Percentiles rank a stretch among this genome's conserved stretches.
Conservation (phyloP, 2,329 filamentous ascomycete genomes). For the Drechslerella stenobrocha region DNA sequence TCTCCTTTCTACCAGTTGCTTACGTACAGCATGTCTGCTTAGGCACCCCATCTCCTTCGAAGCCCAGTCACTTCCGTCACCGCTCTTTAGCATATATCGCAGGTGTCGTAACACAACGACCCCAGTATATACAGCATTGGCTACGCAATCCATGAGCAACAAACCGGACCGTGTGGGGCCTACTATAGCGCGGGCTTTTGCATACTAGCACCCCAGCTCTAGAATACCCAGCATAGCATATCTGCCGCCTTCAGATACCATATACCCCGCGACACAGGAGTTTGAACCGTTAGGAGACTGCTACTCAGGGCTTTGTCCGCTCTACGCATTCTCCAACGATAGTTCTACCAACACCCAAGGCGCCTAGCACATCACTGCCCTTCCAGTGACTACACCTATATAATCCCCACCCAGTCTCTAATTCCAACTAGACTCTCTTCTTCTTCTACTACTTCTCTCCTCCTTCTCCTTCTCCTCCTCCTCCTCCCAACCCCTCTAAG, state of each 20-base stretch:
- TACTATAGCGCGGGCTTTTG: constrained; percentile 6
- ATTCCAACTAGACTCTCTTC: constrained; percentile 1
- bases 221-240: neutral
- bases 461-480: neutral
- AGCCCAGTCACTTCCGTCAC: constrained; percentile 10
- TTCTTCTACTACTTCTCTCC: constrained; percentile 11
- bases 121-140: constrained; percentile 14
- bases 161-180: constrained; percentile 11
- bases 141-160: constrained; percentile 33
- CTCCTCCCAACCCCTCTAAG: too few relatives aligned
- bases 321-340: constrained; percentile 1
- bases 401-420: constrained; percentile 7
- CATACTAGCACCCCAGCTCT: neutral
- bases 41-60: constrained; percentile 34
- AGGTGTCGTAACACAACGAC: constrained; percentile 14
- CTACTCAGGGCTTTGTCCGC: constrained; percentile 5
- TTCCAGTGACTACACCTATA: constrained; percentile 6
- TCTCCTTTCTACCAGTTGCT: too few relatives aligned
- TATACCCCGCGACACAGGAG: constrained; percentile 23
- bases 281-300: too few relatives aligned
- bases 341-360: constrained; percentile 20
- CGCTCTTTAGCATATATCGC: constrained; percentile 20
- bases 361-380: constrained; percentile 12
- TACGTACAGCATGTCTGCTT: constrained; percentile 21
- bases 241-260: constrained; percentile 5